A percentile compares a stretch with the other conserved stretches of the same genome.
Conservation (phyloP, 2,329 filamentous ascomycete species). For the Penicillium freii region DNA sequence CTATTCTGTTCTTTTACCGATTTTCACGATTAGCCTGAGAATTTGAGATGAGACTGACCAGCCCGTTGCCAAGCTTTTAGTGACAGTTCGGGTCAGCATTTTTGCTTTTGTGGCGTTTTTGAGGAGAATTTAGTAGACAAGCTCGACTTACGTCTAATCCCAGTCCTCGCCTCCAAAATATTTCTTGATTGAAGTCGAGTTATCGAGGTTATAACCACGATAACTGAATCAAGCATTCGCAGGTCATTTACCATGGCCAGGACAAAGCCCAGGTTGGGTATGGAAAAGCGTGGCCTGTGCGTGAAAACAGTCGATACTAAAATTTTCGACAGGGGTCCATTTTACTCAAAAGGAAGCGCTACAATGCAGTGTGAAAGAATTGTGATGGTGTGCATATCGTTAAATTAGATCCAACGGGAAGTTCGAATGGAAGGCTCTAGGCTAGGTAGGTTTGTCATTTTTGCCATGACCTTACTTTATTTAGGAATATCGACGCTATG, state of each 20-base stretch:
- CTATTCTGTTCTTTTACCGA: constrained; percentile 12
- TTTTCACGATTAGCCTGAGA: constrained; percentile 5
- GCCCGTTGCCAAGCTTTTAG: constrained; percentile 11
- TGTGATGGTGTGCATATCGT: neutral
- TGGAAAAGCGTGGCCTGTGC: constrained; percentile 85
- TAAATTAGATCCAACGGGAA: neutral
- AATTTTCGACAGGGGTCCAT: constrained; percentile 97
- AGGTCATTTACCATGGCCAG: constrained; percentile 17
- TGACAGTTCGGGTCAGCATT: neutral
- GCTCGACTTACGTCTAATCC: constrained; percentile 16
- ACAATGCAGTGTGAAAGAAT: constrained; percentile 34
- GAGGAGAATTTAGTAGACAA: neutral
- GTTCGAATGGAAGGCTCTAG: too few relatives aligned
- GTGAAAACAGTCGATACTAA: constrained; percentile 98
- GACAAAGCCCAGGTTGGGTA: constrained; percentile 60
- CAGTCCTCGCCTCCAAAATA: constrained; percentile 13
- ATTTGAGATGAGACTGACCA: constrained; percentile 11
- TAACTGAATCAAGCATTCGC: constrained; percentile 14
- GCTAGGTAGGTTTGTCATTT: neutral
- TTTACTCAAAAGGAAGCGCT: constrained; percentile 91
- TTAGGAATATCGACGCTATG: neutral
- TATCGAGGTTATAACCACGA: constrained; percentile 1
- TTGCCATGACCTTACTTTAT: neutral
- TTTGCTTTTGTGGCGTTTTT: constrained; percentile 13
- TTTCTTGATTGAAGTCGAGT: constrained; percentile 16